Conservation (phyloP, 805 yeast species). For the Diddensiella santjacobensis region DNA sequence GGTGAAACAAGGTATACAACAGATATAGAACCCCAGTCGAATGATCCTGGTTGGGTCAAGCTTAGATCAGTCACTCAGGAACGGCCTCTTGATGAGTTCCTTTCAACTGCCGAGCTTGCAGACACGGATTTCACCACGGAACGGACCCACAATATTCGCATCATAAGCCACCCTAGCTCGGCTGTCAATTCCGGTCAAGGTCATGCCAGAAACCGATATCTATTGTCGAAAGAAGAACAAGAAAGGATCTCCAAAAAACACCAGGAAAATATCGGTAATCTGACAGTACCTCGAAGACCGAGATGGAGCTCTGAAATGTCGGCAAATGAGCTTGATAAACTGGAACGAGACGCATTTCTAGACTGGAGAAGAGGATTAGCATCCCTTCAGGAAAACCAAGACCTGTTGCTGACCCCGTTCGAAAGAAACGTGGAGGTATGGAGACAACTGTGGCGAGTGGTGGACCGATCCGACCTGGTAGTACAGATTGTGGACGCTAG, state of each 20-base stretch:
- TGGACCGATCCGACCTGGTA: constrained; percentile 87
- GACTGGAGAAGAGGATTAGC: constrained; percentile 95
- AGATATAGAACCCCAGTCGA: constrained; percentile 38
- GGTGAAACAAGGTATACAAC: constrained; percentile 90
- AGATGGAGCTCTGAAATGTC: constrained; percentile 72
- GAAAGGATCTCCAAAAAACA: constrained; percentile 53
- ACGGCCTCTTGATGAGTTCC: constrained; percentile 86
- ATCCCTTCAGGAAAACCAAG: constrained; percentile 73
- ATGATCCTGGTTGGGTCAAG: constrained; percentile 61
- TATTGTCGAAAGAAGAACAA: constrained; percentile 66
- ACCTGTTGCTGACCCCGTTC: constrained; percentile 87
- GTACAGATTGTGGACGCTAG: constrained; percentile 98
- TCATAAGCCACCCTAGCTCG: constrained; percentile 53
- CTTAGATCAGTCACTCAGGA: constrained; percentile 94
- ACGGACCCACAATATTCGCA: constrained; percentile 73
- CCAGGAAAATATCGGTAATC: constrained; percentile 44
- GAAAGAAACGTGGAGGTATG: constrained; percentile 97
- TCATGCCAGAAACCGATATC: constrained; percentile 48
- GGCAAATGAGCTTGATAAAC: constrained; percentile 72
- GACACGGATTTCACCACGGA: constrained; percentile 96
- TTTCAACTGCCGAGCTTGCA: constrained; percentile 92
- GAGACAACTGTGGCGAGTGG: constrained; percentile 98
- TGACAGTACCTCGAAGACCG: constrained; percentile 93
- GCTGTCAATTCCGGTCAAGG: constrained; percentile 38
- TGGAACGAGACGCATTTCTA: constrained; percentile 85